These are phyloP conservation scores for Reticulomyxa filosa DNA, from an alignment of 78 protist species.

Conservation along the genomic window DNA sequence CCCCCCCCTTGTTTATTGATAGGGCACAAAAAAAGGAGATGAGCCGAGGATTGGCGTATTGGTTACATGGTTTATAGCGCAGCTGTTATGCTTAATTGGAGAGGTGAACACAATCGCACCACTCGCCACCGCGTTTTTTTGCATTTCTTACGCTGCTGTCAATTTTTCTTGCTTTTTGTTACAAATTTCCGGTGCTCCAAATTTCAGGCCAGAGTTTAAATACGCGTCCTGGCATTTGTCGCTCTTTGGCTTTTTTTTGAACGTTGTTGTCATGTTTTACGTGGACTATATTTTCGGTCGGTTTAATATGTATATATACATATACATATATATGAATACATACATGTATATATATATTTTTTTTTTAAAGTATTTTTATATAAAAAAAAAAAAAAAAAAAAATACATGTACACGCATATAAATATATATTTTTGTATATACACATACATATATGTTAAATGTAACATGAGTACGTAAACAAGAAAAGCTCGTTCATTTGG, in stretches of 20 bases:
- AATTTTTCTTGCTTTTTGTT: constrained; percentile 42
- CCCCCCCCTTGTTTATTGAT: too few relatives aligned
- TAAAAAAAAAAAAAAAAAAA: not conserved
- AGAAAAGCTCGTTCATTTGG: too few relatives aligned
- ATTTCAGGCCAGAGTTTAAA: constrained; percentile 32
- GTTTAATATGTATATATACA: not conserved
- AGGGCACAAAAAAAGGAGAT: too few relatives aligned
- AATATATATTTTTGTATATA: not conserved
- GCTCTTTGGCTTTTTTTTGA: constrained; percentile 26
- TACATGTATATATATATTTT: not conserved
- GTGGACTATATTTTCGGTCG: too few relatives aligned
- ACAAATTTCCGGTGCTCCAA: constrained; percentile 18
- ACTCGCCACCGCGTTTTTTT: constrained; percentile 31
- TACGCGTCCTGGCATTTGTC: constrained; percentile 8
- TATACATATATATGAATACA: not conserved
- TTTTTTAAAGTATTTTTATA: not conserved
- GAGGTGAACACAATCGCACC: constrained; percentile 42
- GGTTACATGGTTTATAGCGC: constrained; percentile 11
- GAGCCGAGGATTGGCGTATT: constrained; percentile 29
- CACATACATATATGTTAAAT: not conserved
- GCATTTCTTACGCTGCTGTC: constrained; percentile 34
- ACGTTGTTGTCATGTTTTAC: constrained; percentile 6
- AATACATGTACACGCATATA: not conserved
- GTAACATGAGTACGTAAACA: not conserved
- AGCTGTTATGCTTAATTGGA: constrained; percentile 20